phyloP scores from a whole-genome alignment of 2,329 filamentous ascomycete genomes.

The Lachnellula hyalina region DNA sequence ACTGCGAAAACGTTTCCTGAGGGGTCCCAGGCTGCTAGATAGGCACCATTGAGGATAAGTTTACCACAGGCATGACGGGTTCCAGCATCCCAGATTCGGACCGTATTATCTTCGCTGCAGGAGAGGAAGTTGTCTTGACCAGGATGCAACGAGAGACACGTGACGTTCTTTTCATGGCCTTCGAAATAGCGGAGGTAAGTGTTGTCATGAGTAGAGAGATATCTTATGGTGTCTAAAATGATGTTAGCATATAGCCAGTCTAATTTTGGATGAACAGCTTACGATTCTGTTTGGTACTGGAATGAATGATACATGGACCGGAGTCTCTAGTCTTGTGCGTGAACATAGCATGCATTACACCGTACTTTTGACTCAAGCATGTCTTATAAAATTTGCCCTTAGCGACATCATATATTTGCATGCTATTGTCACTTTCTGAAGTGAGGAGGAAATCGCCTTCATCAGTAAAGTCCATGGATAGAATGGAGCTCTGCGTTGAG shows the following conservation, averaged over 20 bases:
- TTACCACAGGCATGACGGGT: conserved; percentile 74
- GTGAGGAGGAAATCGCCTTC: conserved; percentile 88
- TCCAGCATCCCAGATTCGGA: conserved; percentile 79
- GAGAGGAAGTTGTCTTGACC: conserved; percentile 89
- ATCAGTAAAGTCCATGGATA: conserved; percentile 95
- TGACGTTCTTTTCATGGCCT: conserved; percentile 81
- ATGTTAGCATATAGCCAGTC: conserved; percentile 1
- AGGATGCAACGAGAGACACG: conserved; percentile 76
- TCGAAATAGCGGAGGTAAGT: conserved; percentile 94
- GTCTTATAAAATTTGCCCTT: conserved; percentile 87
- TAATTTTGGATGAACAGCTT: conserved; percentile 23
- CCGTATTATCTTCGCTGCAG: conserved; percentile 83
- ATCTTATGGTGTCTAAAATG: conserved; percentile 69
- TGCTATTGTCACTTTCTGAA: conserved; percentile 86
- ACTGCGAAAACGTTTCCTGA: conserved; percentile 89
- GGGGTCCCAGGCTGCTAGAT: conserved; percentile 84
- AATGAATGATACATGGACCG: conserved; percentile 72
- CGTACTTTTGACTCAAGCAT: conserved; percentile 93
- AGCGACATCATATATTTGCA: conserved; percentile 91
- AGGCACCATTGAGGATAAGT: conserved; percentile 73
- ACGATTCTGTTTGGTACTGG: conserved; percentile 92
- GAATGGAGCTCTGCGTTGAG: conserved; percentile 53
- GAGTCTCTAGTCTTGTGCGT: conserved; percentile 37
- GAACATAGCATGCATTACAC: conserved; percentile 87
- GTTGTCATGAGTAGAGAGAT: conserved; percentile 90